These are phyloP conservation scores for Xerocomellus amylosporus DNA, from an alignment of 768 basidiomycete species.

Conservation along the genomic window DNA sequence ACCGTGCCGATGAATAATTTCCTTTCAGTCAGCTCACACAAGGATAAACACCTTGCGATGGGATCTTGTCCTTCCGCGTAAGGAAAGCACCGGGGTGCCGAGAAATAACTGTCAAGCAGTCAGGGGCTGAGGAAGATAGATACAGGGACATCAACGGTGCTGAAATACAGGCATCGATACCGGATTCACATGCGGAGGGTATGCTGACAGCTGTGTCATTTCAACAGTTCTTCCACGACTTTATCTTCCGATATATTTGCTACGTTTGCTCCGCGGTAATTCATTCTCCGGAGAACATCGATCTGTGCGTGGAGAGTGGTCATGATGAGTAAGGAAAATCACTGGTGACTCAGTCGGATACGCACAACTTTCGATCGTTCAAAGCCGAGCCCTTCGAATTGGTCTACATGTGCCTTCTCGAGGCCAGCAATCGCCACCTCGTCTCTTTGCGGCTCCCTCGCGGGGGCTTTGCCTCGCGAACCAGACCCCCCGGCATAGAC, in stretches of 20 bases:
- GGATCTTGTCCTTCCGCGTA: slow-evolving; percentile 4
- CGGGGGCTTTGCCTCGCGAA: slow-evolving; percentile 38
- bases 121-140: slow-evolving; percentile 18
- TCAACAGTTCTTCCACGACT: slow-evolving; percentile 83
- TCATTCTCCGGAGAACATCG: slow-evolving; percentile 81
- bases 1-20: background rate
- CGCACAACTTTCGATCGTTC: slow-evolving; percentile 80
- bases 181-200: slow-evolving; percentile 23
- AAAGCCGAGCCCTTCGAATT: slow-evolving; percentile 83
- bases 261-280: slow-evolving; percentile 83
- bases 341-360: slow-evolving; percentile 17
- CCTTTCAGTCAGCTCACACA: slow-evolving; percentile 9
- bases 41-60: slow-evolving; percentile 3
- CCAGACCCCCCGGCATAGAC: slow-evolving; percentile 81
- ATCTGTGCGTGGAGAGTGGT: slow-evolving; percentile 47
- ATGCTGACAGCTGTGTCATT: slow-evolving; percentile 37
- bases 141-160: slow-evolving; percentile 26
- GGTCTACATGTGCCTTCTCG: slow-evolving; percentile 77
- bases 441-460: slow-evolving; percentile 35
- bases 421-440: slow-evolving; percentile 75
- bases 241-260: slow-evolving; percentile 78
- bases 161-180: slow-evolving; percentile 25
- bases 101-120: background rate
- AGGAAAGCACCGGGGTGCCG: slow-evolving; percentile 3
- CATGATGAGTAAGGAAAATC: background rate